Conservation (phyloP, 2,329 filamentous ascomycete genomes). For the Cercospora citrullina region DNA sequence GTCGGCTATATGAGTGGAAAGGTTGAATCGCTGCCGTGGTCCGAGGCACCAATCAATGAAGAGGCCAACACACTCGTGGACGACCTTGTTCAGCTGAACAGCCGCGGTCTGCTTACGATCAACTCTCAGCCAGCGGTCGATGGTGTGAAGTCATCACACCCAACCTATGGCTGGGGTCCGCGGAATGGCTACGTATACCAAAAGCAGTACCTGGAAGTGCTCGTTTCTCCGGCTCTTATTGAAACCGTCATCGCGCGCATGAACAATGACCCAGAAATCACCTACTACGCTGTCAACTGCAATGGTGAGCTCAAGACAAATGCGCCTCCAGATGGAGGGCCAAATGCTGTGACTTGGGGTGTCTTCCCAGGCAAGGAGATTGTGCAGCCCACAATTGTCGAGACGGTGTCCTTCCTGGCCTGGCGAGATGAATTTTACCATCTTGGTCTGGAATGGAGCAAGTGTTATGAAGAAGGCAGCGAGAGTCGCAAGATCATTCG, state of each 20-base stretch:
- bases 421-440: slow-evolving; percentile 99
- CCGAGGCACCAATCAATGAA: slow-evolving; percentile 78
- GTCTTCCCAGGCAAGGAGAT: slow-evolving; percentile 99
- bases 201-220: slow-evolving; percentile 92
- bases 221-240: slow-evolving; percentile 79
- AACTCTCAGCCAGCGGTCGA: slow-evolving; percentile 97
- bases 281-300: slow-evolving; percentile 91
- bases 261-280: slow-evolving; percentile 75
- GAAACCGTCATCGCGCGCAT: slow-evolving; percentile 75
- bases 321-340: slow-evolving; percentile 71
- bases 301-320: slow-evolving; percentile 81
- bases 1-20: slow-evolving; percentile 80
- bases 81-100: slow-evolving; percentile 78
- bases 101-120: slow-evolving; percentile 84
- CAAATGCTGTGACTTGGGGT: slow-evolving; percentile 99
- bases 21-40: slow-evolving; percentile 86
- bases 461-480: slow-evolving; percentile 76
- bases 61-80: slow-evolving; percentile 78
- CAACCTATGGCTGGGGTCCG: slow-evolving; percentile 91
- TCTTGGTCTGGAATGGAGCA: slow-evolving; percentile 89
- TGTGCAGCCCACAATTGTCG: slow-evolving; percentile 99
- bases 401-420: slow-evolving; percentile 93
- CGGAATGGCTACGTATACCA: slow-evolving; percentile 96
- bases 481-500: slow-evolving; percentile 79
- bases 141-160: slow-evolving; percentile 81